phyloP scores from a whole-genome alignment of 805 yeast genomes.

The Grigorovia transvaalensis region DNA sequence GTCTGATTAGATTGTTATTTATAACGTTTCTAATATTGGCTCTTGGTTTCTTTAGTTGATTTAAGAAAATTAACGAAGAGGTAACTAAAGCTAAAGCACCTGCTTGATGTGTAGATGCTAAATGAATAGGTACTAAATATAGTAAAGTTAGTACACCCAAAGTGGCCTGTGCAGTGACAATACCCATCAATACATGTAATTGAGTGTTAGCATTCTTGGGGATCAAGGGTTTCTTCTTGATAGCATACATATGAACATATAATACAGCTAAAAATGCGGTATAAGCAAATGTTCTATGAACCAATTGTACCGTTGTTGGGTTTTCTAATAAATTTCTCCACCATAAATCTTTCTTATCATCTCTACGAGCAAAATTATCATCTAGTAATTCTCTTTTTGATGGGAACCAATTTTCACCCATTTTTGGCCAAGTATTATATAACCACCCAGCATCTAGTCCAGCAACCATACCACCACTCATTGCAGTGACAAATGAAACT shows the following conservation, averaged over 20 bases:
- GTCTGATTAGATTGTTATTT: conserved; percentile 13
- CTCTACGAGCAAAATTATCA: conserved; percentile 55
- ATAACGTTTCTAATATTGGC: conserved; percentile 30
- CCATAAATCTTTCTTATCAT: conserved; percentile 60
- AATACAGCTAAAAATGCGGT: conserved; percentile 65
- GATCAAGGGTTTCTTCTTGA: conserved; percentile 41
- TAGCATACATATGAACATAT: conserved; percentile 61
- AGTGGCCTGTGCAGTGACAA: conserved; percentile 72
- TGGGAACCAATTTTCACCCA: conserved; percentile 83
- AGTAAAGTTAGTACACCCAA: conserved; percentile 80
- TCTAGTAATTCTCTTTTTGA: conserved; percentile 68
- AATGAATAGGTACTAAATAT: conserved; percentile 81
- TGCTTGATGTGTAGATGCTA: conserved; percentile 95
- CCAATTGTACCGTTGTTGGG: conserved; percentile 90
- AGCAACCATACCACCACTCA: conserved; percentile 97
- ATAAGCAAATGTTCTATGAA: conserved; percentile 77
- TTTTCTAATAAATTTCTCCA: conserved; percentile 94
- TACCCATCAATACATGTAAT: conserved; percentile 65
- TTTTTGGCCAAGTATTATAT: conserved; percentile 90
- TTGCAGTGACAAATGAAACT: conserved; percentile 77
- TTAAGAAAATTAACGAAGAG: conserved; percentile 52
- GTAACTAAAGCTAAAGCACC: conserved; percentile 89
- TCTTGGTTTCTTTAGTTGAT: conserved; percentile 51
- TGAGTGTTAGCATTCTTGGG: conserved; percentile 49
- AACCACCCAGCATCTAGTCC: conserved; percentile 96